These are phyloP conservation scores for Cryptococcus jaspeensis DNA, from an alignment of 1,284 basidiomycete species.

Conservation along the genomic window DNA sequence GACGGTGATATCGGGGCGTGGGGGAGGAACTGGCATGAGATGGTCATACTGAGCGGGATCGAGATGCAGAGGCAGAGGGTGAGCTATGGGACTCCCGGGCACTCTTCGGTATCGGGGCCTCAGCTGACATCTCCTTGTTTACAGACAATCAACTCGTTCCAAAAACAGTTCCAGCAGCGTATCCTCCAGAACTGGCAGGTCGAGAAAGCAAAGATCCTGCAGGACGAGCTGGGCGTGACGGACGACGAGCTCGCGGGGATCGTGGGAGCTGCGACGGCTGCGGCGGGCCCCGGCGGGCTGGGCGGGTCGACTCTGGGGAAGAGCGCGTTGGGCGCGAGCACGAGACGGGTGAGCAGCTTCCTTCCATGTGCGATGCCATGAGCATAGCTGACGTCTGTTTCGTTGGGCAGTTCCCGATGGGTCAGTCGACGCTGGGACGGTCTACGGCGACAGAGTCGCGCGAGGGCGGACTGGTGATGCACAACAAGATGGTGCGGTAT, in stretches of 20 bases:
- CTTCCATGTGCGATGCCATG: not conserved
- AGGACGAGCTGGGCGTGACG: conserved; percentile 49
- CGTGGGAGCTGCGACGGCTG: conserved; percentile 8
- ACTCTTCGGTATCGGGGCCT: not conserved
- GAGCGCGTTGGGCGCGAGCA: conserved; percentile 37
- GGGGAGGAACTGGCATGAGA: conserved; percentile 50
- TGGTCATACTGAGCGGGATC: conserved; percentile 47
- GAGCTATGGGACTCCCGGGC: not conserved
- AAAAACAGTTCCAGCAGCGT: conserved; percentile 45
- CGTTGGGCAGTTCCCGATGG: conserved; percentile 39
- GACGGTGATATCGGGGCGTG: conserved; percentile 44
- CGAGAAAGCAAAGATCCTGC: conserved; percentile 44
- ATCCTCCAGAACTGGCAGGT: conserved; percentile 45
- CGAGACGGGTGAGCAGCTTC: conserved; percentile 24
- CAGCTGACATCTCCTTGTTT: not conserved
- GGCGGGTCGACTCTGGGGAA: conserved; percentile 29
- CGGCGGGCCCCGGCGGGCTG: conserved; percentile 10
- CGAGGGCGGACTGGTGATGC: conserved; percentile 58
- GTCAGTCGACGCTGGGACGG: conserved; percentile 29
- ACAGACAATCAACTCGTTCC: conserved; percentile 45
- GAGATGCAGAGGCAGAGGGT: conserved; percentile 46
- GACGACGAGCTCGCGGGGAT: conserved; percentile 43
- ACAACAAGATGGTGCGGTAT: conserved; percentile 94
- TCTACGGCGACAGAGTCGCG: conserved; percentile 31
- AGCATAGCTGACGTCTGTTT: not conserved